These are phyloP conservation scores for Mortierella hygrophila DNA, from an alignment of 192 early-diverging fungal species.

Conservation along the genomic window DNA sequence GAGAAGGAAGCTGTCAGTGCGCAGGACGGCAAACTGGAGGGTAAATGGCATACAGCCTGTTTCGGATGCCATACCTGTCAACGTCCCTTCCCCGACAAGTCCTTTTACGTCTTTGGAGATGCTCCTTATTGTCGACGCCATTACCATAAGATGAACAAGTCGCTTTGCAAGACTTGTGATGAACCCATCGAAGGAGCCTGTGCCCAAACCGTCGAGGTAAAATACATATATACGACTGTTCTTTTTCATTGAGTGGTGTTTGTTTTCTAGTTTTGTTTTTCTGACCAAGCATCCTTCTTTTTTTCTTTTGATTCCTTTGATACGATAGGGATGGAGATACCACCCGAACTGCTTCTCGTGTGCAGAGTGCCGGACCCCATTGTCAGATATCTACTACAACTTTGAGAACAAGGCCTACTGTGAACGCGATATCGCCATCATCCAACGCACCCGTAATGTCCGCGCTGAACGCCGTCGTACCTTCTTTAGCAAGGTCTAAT, in stretches of 20 bases:
- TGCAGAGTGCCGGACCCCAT: conserved; percentile 62
- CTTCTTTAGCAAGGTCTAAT: conserved; percentile 60
- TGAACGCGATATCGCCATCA: conserved; percentile 73
- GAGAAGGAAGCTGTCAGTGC: conserved; percentile 79
- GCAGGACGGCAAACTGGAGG: conserved; percentile 72
- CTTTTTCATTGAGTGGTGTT: too few relatives aligned
- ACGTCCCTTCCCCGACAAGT: conserved; percentile 77
- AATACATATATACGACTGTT: not conserved
- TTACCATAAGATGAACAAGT: conserved; percentile 88
- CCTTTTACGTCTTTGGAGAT: conserved; percentile 89
- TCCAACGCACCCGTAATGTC: conserved; percentile 68
- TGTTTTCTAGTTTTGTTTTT: not conserved
- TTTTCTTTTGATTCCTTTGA: not conserved
- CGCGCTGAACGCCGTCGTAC: conserved; percentile 67
- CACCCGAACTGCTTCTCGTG: conserved; percentile 92
- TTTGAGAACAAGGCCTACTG: conserved; percentile 75
- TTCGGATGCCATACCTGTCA: conserved; percentile 80
- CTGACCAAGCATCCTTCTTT: too few relatives aligned
- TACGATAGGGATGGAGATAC: conserved; percentile 71
- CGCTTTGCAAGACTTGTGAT: conserved; percentile 81
- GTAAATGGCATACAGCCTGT: conserved; percentile 79
- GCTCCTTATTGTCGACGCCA: conserved; percentile 86
- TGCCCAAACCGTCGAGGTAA: conserved; percentile 83
- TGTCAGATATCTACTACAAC: conserved; percentile 79
- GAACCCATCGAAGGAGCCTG: conserved; percentile 92